Evolutionary conservation across 495 filamentous ascomycete genomes (phyloP).

Genomic region (Annulohypoxylon bovei): DNA sequence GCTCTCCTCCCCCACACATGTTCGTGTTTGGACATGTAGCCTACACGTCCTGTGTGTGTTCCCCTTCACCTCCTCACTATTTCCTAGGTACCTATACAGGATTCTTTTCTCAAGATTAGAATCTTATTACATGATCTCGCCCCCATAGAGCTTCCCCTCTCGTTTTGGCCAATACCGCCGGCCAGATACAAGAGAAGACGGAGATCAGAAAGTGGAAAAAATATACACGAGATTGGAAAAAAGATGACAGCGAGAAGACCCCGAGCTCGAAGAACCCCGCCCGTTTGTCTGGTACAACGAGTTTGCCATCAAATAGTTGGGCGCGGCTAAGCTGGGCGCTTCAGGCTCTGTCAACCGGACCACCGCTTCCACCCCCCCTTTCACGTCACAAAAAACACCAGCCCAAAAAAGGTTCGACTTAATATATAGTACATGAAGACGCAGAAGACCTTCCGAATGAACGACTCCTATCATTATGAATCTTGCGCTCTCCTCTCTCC

Average conservation of each 20-base stretch:
- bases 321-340: slow-evolving; percentile 15
- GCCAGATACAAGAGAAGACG: slow-evolving; percentile 27
- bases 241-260: slow-evolving; percentile 23
- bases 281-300: slow-evolving; percentile 29
- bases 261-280: slow-evolving; percentile 37
- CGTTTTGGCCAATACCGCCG: slow-evolving; percentile 21
- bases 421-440: slow-evolving; percentile 43
- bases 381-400: slow-evolving; percentile 23
- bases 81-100: slow-evolving; percentile 34
- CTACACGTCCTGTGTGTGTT: slow-evolving; percentile 14
- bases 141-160: slow-evolving; percentile 17
- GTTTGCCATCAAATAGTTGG: slow-evolving; percentile 34
- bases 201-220: slow-evolving; percentile 36
- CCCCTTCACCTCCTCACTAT: slow-evolving; percentile 5
- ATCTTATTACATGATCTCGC: slow-evolving; percentile 42
- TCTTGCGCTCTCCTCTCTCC: slow-evolving; percentile 30
- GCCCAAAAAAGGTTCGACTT: slow-evolving; percentile 19
- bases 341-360: slow-evolving; percentile 19
- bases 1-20: slow-evolving; percentile 22
- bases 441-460: slow-evolving; percentile 28
- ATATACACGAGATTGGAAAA: slow-evolving; percentile 41
- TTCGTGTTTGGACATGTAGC: slow-evolving; percentile 23
- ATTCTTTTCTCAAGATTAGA: slow-evolving; percentile 22
- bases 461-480: slow-evolving; percentile 39
- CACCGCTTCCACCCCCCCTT: slow-evolving; percentile 7